Evolutionary conservation across 108 stramenopile genomes (phyloP), one percentile per base, ranked within the genome.

Genomic region (Licmophora abbreviata): DNA sequence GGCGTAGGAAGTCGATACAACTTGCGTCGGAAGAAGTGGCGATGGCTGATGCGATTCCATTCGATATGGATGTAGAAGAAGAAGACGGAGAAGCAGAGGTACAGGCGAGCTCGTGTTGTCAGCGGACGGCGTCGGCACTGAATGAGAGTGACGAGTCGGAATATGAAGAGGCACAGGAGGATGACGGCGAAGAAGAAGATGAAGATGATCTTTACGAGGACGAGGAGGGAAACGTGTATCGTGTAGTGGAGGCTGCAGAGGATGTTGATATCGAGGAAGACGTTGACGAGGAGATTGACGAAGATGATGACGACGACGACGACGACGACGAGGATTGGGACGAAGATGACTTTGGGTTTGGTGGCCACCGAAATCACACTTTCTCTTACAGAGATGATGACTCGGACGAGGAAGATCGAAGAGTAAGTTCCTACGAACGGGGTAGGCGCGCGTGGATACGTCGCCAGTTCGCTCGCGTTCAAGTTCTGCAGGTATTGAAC

Each of bases 401-500:
- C 37, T 63, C 62, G 9, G 59, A 60, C 20, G 70, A 65, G 8
- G 76, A 77, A 14, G 67, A 33, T 17, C 12, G 36, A 1, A 30
- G 58, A 12, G 58, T 48, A 18, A 33, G 48, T n/a, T 48, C 4
- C 18, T 32, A 21, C 1, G 51, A 37, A 50, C 21, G 32, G 40
- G 31, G 24, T 26, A 42, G 71, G 50, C 51, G 40, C 10, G 63
- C 63, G 8, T 73, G 68, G 68, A 31, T 73, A 37, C 67, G 64
- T 10, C 41, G 68, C 24, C 64, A 77, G n/a, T 68, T 76, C 44
- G 66, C 61, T 20, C 52, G 74, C 22, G 67, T 76, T 27, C 69
- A 71, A 49, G 68, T 76, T 18, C 51, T 76, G 30, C 50, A 69
- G 10, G 74, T 69, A 0, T 40, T 76, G 44, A 35, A n/a, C n/a